These are phyloP conservation scores for Boletus rufocinnamomeus DNA, from an alignment of 768 basidiomycete genomes.

Conservation along the genomic window DNA sequence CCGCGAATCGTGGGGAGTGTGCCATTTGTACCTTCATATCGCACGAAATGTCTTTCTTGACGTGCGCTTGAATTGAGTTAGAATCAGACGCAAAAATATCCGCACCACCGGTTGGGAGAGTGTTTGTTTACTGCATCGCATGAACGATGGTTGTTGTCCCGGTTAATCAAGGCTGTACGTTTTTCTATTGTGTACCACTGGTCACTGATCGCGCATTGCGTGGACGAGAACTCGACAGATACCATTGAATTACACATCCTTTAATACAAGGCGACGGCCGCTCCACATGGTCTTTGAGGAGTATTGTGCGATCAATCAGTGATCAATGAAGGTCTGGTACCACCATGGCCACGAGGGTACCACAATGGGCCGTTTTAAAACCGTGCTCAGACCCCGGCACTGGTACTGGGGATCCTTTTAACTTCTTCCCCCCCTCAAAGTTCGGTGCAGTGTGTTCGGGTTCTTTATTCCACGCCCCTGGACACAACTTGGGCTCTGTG, in stretches of 20 bases:
- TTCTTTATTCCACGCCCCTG: conserved; percentile 5
- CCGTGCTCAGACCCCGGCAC: conserved; percentile 5
- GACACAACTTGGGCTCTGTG: neutral
- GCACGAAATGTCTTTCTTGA: neutral
- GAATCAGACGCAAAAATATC: neutral
- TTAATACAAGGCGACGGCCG: neutral
- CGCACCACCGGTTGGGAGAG: neutral
- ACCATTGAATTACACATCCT: neutral
- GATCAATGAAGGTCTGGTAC: conserved; percentile 10
- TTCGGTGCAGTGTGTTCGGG: conserved; percentile 20
- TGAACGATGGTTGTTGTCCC: conserved; percentile 1
- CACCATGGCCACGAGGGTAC: conserved; percentile 18
- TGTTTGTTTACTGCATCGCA: conserved; percentile 7
- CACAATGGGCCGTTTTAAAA: conserved; percentile 9
- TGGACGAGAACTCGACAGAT: neutral
- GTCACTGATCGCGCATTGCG: neutral
- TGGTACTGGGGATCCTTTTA: neutral
- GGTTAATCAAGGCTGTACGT: conserved; percentile 13
- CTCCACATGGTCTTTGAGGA: neutral
- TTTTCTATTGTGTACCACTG: neutral
- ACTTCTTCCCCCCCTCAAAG: conserved; percentile 12
- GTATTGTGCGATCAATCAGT: conserved; percentile 13
- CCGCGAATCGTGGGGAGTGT: conserved; percentile 3
- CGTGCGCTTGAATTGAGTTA: neutral
- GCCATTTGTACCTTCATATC: neutral